Base-by-base conservation (phyloP, 305 asterid species). In the Fraxinus nigra region DNA sequence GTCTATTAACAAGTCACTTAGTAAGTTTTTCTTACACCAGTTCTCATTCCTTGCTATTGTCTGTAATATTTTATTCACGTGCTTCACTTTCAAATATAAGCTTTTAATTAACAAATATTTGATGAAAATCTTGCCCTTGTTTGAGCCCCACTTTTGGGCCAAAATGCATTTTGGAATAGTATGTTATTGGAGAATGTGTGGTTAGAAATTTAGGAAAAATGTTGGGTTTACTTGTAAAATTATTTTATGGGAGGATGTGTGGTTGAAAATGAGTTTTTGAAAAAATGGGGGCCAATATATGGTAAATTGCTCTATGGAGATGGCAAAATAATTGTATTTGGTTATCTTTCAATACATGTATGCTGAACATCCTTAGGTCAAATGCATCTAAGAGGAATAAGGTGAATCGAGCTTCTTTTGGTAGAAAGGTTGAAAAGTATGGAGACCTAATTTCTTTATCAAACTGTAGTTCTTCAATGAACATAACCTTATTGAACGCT, bases 1-100 rank as follows among this genome's bases (percentile, higher is more conserved):
- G 89, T 89, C 94, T 73, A 78, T 92, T 65, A 85, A 93, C 89
- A 90, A 90, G 76, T 86, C 94, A 74, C 82, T 79, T 69, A 93
- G 99, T 96, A 87, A 85, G 85, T 69, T 72, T 72, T 81, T 32
- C 78, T 9, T 77, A 28, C 24, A 46, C 43, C 63, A 37, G 33
- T 56, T 56, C 3, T 88, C 56, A 61, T n/a, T 72, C 43, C 40
- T 33, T 82, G 37, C 82, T 78, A 11, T 82, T 8, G 40, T 76
- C 75, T 72, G 48, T 30, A 78, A 78, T 18, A 76, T 30, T 79
- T 54, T 74, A 54, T 61, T 75, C 56, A 16, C 26, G 48, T 28
- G 82, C 80, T 82, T 79, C 70, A 28, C 46, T 72, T 82, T 46
- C 46, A 33, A 75, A 63, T 83, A 46, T 59, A 75, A 74, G 73